phyloP scores from a whole-genome alignment of 2,329 filamentous ascomycete genomes.

The Fusarium multiceps region DNA sequence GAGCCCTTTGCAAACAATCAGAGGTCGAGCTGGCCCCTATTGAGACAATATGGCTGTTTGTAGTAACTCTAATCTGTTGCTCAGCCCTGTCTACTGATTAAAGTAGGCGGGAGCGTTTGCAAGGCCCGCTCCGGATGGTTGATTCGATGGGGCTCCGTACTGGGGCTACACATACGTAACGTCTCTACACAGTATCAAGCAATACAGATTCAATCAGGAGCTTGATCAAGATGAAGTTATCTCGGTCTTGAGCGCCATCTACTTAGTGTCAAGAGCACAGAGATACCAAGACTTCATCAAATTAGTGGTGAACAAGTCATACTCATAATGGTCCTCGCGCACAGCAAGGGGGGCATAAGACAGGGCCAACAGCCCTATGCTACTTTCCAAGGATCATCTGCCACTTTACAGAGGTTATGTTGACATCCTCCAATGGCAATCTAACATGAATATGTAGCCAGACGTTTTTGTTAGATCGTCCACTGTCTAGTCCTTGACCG shows the following conservation, averaged over 20 bases:
- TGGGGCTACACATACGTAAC: background rate
- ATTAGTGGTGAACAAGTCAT: background rate
- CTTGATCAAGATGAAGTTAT: background rate
- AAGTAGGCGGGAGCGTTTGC: conserved; percentile 13
- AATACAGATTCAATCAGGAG: background rate
- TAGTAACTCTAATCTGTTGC: background rate
- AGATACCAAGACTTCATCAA: background rate
- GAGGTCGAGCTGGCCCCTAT: conserved; percentile 6
- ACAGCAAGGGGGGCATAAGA: conserved; percentile 1
- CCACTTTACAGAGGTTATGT: background rate
- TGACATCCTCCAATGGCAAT: background rate
- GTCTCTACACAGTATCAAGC: background rate
- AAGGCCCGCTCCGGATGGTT: conserved; percentile 34
- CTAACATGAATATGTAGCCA: conserved; percentile 18
- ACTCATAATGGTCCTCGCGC: background rate
- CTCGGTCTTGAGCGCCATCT: background rate
- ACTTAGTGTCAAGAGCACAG: background rate
- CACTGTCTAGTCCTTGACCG: conserved; percentile 12
- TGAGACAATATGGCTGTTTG: conserved; percentile 33
- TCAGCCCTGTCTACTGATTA: background rate
- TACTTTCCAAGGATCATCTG: background rate
- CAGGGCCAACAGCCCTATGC: background rate
- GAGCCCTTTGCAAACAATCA: conserved; percentile 28
- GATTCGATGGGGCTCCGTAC: background rate
- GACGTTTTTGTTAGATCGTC: conserved; percentile 27